Percentiles rank a stretch among this genome's conserved stretches.
Evolutionary conservation across 1,139 yeast genomes (phyloP).

Genomic region (Scheffersomyces cryptocercus): DNA sequence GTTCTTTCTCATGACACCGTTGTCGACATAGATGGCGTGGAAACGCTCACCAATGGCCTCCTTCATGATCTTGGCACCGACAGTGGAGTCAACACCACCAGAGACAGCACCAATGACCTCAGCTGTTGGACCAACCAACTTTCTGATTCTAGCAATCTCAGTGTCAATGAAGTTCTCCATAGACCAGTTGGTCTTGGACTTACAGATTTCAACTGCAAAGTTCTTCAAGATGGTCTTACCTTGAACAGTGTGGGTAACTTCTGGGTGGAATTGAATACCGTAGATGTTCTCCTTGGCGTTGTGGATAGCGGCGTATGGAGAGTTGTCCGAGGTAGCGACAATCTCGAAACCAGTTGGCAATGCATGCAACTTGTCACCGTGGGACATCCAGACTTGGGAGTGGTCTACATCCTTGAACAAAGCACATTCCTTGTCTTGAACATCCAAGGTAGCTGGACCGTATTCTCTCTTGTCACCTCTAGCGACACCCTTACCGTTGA

Average conservation of each 20-base stretch:
- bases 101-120: conserved; percentile 99
- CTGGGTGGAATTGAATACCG: conserved; percentile 99
- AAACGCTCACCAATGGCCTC: conserved; percentile 98
- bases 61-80: conserved; percentile 96
- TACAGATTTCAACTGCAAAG: conserved; percentile 90
- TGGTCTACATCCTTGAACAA: conserved; percentile 87
- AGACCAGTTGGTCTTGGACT: conserved; percentile 89
- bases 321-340: conserved; percentile 89
- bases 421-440: conserved; percentile 65
- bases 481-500: conserved; percentile 91
- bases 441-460: conserved; percentile 91
- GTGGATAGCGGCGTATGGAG: conserved; percentile 93
- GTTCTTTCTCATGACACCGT: conserved; percentile 94
- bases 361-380: conserved; percentile 92
- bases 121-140: conserved; percentile 93
- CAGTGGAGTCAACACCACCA: conserved; percentile 99
- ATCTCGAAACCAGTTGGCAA: conserved; percentile 87
- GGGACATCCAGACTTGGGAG: conserved; percentile 99
- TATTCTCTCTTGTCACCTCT: conserved; percentile 98
- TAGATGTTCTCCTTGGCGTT: conserved; percentile 71
- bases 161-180: conserved; percentile 98
- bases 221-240: conserved; percentile 87
- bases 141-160: conserved; percentile 88
- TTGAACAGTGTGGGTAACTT: conserved; percentile 92
- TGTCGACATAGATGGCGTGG: conserved; percentile 97